A percentile compares a stretch with the other conserved stretches of the same genome.
These are phyloP conservation scores for Tuber brumale DNA, from an alignment of 495 filamentous ascomycete species.

Conservation along the genomic window DNA sequence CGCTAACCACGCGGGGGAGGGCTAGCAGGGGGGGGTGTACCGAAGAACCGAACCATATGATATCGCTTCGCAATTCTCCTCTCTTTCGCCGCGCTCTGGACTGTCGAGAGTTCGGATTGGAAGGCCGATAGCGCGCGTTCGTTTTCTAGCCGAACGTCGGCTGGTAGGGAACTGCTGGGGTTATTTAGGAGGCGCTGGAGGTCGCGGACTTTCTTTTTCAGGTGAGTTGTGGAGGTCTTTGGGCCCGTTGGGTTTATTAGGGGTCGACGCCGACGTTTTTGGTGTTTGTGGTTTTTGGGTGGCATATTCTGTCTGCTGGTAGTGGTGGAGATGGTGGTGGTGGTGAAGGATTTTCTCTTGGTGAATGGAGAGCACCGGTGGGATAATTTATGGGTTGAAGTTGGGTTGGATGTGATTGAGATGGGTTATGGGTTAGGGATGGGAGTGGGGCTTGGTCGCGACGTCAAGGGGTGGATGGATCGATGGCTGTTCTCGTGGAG, in stretches of 20 bases:
- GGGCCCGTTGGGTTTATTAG: constrained; percentile 42
- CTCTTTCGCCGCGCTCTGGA: constrained; percentile 53
- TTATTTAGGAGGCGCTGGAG: constrained; percentile 58
- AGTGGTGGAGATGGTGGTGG: constrained; percentile 11
- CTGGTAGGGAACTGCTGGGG: constrained; percentile 56
- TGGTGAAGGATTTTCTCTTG: constrained; percentile 14
- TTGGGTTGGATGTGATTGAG: background rate
- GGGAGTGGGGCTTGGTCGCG: background rate
- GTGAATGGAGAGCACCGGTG: background rate
- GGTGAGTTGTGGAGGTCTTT: constrained; percentile 19
- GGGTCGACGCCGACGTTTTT: constrained; percentile 43
- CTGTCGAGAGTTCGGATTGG: constrained; percentile 60
- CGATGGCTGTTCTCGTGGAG: background rate
- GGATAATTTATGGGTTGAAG: background rate
- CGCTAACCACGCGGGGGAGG: background rate
- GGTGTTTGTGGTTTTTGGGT: constrained; percentile 41
- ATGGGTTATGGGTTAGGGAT: background rate
- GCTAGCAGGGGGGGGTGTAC: constrained; percentile 45
- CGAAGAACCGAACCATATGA: constrained; percentile 89
- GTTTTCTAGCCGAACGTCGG: constrained; percentile 64
- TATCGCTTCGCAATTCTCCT: constrained; percentile 76
- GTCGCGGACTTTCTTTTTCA: constrained; percentile 56
- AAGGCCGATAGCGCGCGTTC: constrained; percentile 75
- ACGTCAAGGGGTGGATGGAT: background rate
- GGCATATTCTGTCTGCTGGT: constrained; percentile 31